Evolutionary conservation across 2,329 filamentous ascomycete genomes (phyloP), one percentile per base, ranked within the genome.

Genomic region (Microsporum ferrugineum): DNA sequence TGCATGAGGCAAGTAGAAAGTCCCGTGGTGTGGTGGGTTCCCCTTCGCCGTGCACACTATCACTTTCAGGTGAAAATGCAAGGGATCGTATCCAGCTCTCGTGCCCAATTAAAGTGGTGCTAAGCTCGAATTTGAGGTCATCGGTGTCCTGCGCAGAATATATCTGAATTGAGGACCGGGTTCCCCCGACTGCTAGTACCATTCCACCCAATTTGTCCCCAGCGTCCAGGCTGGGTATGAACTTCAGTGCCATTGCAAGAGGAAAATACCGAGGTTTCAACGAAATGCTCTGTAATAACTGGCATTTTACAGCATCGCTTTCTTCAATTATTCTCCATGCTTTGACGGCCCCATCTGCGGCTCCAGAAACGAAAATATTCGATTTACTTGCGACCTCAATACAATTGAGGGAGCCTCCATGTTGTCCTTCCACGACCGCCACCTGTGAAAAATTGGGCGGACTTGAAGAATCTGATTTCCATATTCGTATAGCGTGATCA

Each of bases 31-130:
- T 66, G 27, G 76, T 75, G 1, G 76, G 70, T 12, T 74, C 80
- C 69, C 94, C 88, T 34, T 5, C 12, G 7, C n/a, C 17, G 5
- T 5, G 29, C 5, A 33, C 63, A 31, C 31, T 60, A 33, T 7
- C 38, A 36, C 27, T 36, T 41, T n/a, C 62, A n/a, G 62, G 60
- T 0, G 84, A 82, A 66, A 99, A 94, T 64, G 86, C 86, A 10
- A 99, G 79, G 12, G 90, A 92, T 56, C 92, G 82, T 55, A 99
- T 85, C 94, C 94, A 99, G 61, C 89, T 92, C 74, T 99, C 94
- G 69, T 99, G 94, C 2, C 94, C 94, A 0, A 84, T 82, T 23
- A 99, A 80, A 0, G 86, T 91, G 10, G 91, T 88, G 63, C 88
- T 86, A 5, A 88, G 80, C 33, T 80, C 78, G 67, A 96, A 96